Evolutionary conservation across 495 filamentous ascomycete species (phyloP).

Genomic region (Alectoria sarmentosa): DNA sequence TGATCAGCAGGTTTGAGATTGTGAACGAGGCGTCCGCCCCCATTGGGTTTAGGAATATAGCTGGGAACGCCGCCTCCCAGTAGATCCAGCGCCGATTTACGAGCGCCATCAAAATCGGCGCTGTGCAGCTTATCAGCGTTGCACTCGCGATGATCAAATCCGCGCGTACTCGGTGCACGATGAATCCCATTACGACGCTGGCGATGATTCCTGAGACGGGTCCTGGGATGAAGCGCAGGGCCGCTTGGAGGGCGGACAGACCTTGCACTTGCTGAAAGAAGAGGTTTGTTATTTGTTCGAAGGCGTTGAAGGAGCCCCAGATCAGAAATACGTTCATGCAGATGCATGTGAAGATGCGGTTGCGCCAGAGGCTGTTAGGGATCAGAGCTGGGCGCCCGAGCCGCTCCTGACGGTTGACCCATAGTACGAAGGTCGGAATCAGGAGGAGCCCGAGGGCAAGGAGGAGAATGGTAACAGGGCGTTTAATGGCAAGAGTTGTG

Average conservation of each 20-base stretch:
- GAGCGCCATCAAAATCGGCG: not conserved
- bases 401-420: not conserved
- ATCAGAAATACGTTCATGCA: not conserved
- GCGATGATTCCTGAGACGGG: not conserved
- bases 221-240: not conserved
- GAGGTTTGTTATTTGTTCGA: not conserved
- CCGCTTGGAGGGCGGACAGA: not conserved
- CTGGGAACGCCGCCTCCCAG: not conserved
- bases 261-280: not conserved
- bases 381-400: not conserved
- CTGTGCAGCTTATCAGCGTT: not conserved
- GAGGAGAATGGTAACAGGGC: no score
- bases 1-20: not conserved
- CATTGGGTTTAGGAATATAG: not conserved
- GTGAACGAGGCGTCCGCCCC: not conserved
- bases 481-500: no score
- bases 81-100: not conserved
- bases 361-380: not conserved
- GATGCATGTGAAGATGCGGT: not conserved
- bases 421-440: not conserved
- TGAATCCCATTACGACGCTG: not conserved
- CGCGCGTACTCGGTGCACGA: not conserved
- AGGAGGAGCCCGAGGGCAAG: no score
- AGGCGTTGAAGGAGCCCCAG: not conserved
- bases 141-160: not conserved